Evolutionary conservation across 2,329 filamentous ascomycete genomes (phyloP), one percentile per base, ranked within the genome.

Genomic region (Nothomitra cinnamomea): DNA sequence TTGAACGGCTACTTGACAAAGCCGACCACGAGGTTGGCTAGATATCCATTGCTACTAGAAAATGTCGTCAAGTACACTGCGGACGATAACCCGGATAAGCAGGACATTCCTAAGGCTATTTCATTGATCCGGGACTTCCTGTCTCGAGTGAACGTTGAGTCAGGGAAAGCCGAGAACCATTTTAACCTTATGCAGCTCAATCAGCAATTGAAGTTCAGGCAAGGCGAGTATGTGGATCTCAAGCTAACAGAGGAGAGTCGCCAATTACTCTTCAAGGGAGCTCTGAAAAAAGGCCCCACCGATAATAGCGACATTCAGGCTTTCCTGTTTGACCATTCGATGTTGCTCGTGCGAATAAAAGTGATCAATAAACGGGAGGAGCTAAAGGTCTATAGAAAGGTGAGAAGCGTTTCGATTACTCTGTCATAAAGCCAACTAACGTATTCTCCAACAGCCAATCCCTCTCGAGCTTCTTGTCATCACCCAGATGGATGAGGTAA

Each of bases 1-100:
- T 73, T 98, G 56, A 98, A 98, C 66, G 92, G 92, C 60, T 98
- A 98, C 64, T 74, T 98, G 52, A 98, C 92, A 7, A 98, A 98
- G 68, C 92, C 92, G 1, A 98, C 92, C 1, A 98, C 92, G 17
- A 81, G 92, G 71, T 72, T 98, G 62, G 92, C 92, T 42, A 80
- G 92, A 67, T 98, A 98, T 66, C 92, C 92, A 2, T 72, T 98
- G 38, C 73, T 98, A 12, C 73, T 98, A 15, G 92, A 96, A 61
- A 88, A 89, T 58, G 87, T 96, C 38, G 70, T 88, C 58, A 98
- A 96, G 65, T 85, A 90, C 64, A 95, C 90, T 0, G 83, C 89
- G 49, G 85, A 90, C 53, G 88, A 82, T 54, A 95, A 85, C 59
- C 82, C 87, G 1, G 92, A 98, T 65, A 90, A 86, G 69, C 80